These are phyloP conservation scores for Camellia oleifera DNA, from an alignment of 179 eudicot genomes.

Conservation along the genomic window DNA sequence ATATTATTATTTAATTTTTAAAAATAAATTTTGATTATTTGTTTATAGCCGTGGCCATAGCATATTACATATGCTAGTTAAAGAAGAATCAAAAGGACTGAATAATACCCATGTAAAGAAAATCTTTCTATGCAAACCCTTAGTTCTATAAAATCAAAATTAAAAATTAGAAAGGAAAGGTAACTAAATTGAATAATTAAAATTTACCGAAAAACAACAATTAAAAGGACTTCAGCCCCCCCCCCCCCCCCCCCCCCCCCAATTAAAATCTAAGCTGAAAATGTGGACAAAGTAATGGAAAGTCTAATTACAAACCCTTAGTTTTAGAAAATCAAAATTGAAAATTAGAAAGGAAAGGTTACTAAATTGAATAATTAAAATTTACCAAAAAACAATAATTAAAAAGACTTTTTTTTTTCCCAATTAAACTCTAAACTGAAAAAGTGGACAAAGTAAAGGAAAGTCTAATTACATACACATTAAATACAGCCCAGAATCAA, in stretches of 20 bases:
- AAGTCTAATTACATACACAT: neutral
- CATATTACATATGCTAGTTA: neutral
- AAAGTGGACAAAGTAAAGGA: neutral
- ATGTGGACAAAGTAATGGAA: neutral
- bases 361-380: neutral
- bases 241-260: no score
- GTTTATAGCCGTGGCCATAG: no score
- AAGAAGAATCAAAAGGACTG: neutral
- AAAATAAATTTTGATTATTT: no score
- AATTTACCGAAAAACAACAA: neutral
- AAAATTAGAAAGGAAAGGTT: neutral
- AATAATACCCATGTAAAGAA: neutral
- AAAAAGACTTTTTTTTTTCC: neutral
- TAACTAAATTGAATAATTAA: neutral
- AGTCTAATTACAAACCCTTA: neutral
- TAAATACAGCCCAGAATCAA: neutral
- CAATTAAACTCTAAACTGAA: neutral
- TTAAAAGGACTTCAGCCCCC: neutral
- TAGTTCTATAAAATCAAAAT: no score
- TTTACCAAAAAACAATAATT: neutral
- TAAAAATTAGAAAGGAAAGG: neutral
- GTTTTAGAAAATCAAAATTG: no score
- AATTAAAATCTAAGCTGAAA: neutral
- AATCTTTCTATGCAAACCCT: neutral
- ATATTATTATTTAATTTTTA: no score